phyloP scores from a whole-genome alignment of 2,329 filamentous ascomycete genomes.

The Claviceps humidiphila region DNA sequence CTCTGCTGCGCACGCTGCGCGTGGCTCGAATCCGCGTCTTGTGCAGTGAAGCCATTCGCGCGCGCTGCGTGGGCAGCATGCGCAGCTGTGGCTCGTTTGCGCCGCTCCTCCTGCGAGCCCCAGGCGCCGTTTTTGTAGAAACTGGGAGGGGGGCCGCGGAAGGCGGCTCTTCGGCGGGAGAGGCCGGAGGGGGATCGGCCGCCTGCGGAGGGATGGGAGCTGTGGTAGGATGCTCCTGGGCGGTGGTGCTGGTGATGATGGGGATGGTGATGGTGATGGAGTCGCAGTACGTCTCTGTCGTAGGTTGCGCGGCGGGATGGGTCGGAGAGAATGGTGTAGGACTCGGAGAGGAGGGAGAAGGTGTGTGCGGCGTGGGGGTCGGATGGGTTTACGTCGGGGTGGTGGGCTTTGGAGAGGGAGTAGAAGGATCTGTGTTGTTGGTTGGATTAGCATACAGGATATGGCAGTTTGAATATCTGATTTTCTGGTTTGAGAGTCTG shows the following conservation, averaged over 20 bases:
- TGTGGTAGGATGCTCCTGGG: constrained; percentile 39
- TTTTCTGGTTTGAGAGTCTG: too few relatives aligned
- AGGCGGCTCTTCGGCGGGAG: constrained; percentile 60
- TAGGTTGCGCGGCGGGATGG: constrained; percentile 64
- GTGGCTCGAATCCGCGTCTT: background rate
- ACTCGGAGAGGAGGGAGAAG: constrained; percentile 75
- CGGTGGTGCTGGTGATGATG: constrained; percentile 17
- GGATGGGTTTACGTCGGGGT: constrained; percentile 77
- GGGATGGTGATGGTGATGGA: constrained; percentile 20
- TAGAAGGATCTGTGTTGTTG: constrained; percentile 56
- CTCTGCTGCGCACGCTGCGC: too few relatives aligned
- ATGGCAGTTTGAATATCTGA: too few relatives aligned
- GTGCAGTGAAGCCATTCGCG: background rate
- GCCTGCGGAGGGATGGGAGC: constrained; percentile 46
- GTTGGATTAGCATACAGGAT: too few relatives aligned
- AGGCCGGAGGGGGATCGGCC: constrained; percentile 70
- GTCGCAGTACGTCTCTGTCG: constrained; percentile 54
- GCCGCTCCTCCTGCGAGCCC: constrained; percentile 49
- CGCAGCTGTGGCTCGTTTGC: constrained; percentile 36
- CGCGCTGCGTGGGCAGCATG: background rate
- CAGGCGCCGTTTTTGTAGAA: constrained; percentile 79
- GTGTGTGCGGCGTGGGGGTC: constrained; percentile 59
- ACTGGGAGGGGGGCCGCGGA: constrained; percentile 74
- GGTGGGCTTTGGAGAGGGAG: constrained; percentile 76
- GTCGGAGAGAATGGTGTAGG: constrained; percentile 65